A percentile compares a stretch with the other conserved stretches of the same genome.
Conservation (phyloP, 768 basidiomycete genomes). For the Arthromyces matolae region DNA sequence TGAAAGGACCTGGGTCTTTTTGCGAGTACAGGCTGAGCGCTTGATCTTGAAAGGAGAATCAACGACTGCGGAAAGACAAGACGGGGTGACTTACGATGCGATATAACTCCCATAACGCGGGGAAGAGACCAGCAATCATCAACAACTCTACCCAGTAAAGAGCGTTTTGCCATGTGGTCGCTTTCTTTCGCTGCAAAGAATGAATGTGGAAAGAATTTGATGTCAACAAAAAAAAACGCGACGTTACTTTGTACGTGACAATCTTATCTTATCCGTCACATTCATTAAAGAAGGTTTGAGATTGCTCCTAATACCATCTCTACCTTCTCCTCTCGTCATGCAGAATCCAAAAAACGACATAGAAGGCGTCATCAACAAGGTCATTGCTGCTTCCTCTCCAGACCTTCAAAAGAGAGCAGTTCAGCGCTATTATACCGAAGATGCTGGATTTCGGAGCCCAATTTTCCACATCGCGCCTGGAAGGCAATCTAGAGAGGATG, state of each 20-base stretch:
- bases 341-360: conserved; percentile 56
- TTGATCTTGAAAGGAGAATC: not conserved
- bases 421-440: conserved; percentile 45
- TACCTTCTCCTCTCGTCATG: too few relatives aligned
- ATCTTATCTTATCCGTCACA: not conserved
- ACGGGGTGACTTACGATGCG: not conserved
- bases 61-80: not conserved
- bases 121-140: not conserved
- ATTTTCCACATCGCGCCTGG: conserved; percentile 45
- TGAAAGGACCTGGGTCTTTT: too few relatives aligned
- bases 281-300: not conserved
- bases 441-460: conserved; percentile 59
- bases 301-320: conserved; percentile 7
- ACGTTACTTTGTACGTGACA: conserved; percentile 1
- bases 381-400: conserved; percentile 47
- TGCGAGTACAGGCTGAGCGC: too few relatives aligned
- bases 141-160: too few relatives aligned
- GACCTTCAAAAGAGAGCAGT: conserved; percentile 46
- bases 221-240: not conserved
- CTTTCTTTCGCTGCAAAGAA: too few relatives aligned
- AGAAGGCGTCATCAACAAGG: conserved; percentile 34
- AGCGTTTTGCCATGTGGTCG: too few relatives aligned
- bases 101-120: not conserved
- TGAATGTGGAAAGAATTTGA: not conserved
- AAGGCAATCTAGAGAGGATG: conserved; percentile 48